Base-by-base conservation (phyloP, 345 rosid genomes). In the Citrus unshiu region DNA sequence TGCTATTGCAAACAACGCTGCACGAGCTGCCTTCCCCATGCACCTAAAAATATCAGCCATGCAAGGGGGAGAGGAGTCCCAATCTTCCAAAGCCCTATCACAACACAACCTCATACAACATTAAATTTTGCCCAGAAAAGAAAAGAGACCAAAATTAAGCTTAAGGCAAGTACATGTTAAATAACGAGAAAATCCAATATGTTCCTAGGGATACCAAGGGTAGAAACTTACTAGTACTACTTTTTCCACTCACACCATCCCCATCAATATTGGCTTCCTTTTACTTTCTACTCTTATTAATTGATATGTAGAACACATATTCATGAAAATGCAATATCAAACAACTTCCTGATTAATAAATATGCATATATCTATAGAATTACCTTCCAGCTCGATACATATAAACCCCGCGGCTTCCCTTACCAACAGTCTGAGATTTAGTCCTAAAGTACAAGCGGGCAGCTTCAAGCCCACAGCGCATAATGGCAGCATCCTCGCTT, bases 1-100 rank as follows among this genome's bases (percentile, higher is more conserved):
- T 51, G 99, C 96, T 73, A 95, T 85, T 19, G 92, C 96, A 85
- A 90, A 89, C 68, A 95, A 82, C 81, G 93, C 91, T 82, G 93
- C 91, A 67, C 99, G 92, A 84, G 99, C 99, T 74, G 90, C 99
- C 86, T 89, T 95, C 56, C 99, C 99, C 96, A 95, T 89, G 72
- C 96, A 89, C 88, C 93, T 83, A 79, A 90, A 95, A 68, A 91
- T 78, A 83, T 95, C 99, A 81, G 91, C 91, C 98, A 93, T 92
- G 83, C 99, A 95, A 4, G 99, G 97, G 37, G 99, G 99, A 59
- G 96, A 90, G 34, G 99, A 89, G 81, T 93, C 98, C 84, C 91
- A 86, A 85, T 95, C 97, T 85, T 93, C 99, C 79, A 90, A 81
- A 59, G 97, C 87, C 85, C 99, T 95, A 73, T 72, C 70, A 84